phyloP scores from a whole-genome alignment of 371 early-diverging fungal genomes.

The Haplosporangium sp. region DNA sequence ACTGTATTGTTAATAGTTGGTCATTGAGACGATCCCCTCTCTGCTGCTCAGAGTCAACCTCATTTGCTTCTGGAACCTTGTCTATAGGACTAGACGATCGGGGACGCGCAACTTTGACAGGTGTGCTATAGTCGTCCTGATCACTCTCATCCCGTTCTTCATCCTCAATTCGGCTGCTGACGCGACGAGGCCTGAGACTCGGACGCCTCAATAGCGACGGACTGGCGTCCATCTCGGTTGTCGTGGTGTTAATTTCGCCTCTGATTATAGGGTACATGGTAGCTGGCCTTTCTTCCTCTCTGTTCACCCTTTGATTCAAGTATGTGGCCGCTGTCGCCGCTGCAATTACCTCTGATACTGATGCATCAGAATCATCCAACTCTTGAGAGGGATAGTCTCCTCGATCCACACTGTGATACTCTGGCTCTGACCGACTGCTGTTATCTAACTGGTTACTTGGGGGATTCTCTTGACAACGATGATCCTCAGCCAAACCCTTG shows the following conservation, averaged over 20 bases:
- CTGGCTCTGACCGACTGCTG: too few relatives aligned
- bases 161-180: conserved; percentile 42
- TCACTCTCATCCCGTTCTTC: background rate
- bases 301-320: too few relatives aligned
- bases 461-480: too few relatives aligned
- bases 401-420: too few relatives aligned
- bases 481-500: background rate
- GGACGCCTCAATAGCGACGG: conserved; percentile 13
- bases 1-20: background rate
- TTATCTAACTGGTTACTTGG: too few relatives aligned
- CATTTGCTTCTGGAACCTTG: too few relatives aligned
- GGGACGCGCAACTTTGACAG: too few relatives aligned
- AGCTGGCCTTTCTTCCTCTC: background rate
- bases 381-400: too few relatives aligned
- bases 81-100: too few relatives aligned
- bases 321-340: conserved; percentile 36
- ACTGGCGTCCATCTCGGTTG: background rate
- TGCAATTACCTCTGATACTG: conserved; percentile 32
- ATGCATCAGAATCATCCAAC: conserved; percentile 27
- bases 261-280: background rate
- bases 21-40: background rate
- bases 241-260: conserved; percentile 2
- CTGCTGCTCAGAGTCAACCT: background rate
- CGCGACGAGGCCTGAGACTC: conserved; percentile 36
- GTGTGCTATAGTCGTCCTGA: too few relatives aligned